Conservation (phyloP, 2,329 filamentous ascomycete species). For the Calcarisporium arbuscula region DNA sequence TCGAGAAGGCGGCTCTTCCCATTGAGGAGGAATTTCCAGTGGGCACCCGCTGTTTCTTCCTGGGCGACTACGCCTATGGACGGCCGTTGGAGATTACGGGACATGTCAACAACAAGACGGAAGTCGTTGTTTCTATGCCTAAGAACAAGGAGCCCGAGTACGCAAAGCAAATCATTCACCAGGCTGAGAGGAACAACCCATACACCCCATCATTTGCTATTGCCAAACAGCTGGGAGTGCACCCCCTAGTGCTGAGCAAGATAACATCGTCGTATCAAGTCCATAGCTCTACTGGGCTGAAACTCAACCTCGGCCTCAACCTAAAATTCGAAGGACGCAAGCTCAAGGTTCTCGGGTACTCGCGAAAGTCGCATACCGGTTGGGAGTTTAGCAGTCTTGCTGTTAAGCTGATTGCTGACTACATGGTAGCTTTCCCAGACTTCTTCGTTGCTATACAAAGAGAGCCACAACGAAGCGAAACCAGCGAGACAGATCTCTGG, state of each 20-base stretch:
- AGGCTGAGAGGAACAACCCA: constrained; percentile 62
- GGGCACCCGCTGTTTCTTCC: constrained; percentile 79
- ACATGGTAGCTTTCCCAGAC: constrained; percentile 91
- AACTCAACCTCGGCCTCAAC: constrained; percentile 88
- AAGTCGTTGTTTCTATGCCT: constrained; percentile 68
- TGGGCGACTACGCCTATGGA: constrained; percentile 90
- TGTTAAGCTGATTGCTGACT: constrained; percentile 71
- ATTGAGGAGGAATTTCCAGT: constrained; percentile 88
- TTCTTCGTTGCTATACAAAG: constrained; percentile 85
- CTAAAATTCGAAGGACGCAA: constrained; percentile 96
- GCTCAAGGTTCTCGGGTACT: constrained; percentile 92
- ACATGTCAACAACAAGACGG: constrained; percentile 68
- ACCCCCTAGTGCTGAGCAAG: constrained; percentile 86
- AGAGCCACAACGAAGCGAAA: constrained; percentile 80
- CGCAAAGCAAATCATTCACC: constrained; percentile 63
- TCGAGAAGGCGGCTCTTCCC: constrained; percentile 80
- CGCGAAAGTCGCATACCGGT: constrained; percentile 74
- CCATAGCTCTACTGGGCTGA: constrained; percentile 66
- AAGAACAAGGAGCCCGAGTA: constrained; percentile 76
- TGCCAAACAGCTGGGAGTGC: constrained; percentile 72
- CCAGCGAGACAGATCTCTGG: constrained; percentile 82
- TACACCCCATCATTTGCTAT: constrained; percentile 89
- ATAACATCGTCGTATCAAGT: constrained; percentile 93
- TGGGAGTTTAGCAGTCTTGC: constrained; percentile 95
- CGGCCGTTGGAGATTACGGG: constrained; percentile 77